phyloP scores from a whole-genome alignment of 768 basidiomycete species.

The Boletus eberwhitei region DNA sequence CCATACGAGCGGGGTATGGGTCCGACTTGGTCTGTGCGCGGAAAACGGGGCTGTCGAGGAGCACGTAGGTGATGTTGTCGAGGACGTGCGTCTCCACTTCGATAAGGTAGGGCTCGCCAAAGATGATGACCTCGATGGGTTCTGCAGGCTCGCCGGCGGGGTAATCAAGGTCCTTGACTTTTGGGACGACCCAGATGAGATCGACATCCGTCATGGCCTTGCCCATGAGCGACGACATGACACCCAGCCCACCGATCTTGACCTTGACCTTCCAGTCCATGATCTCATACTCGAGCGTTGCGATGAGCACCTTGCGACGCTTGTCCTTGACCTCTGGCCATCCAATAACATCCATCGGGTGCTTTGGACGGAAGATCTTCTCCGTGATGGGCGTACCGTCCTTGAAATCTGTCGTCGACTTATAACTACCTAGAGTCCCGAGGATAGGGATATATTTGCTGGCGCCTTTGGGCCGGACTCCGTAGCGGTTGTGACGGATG shows the following conservation, averaged over 20 bases:
- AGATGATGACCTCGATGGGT: slow-evolving; percentile 94
- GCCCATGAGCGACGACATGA: slow-evolving; percentile 97
- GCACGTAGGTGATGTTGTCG: slow-evolving; percentile 94
- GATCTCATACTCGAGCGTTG: slow-evolving; percentile 94
- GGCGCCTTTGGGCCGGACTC: slow-evolving; percentile 67
- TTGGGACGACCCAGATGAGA: slow-evolving; percentile 89
- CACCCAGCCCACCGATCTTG: slow-evolving; percentile 96
- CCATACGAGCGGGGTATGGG: slow-evolving; percentile 96
- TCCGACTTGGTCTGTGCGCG: slow-evolving; percentile 95
- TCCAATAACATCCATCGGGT: slow-evolving; percentile 76
- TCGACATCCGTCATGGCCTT: slow-evolving; percentile 98
- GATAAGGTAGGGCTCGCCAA: slow-evolving; percentile 92
- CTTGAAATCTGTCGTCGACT: slow-evolving; percentile 70
- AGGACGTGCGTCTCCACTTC: slow-evolving; percentile 91
- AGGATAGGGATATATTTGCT: slow-evolving; percentile 89
- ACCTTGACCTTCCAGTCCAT: slow-evolving; percentile 98
- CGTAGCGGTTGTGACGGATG: slow-evolving; percentile 91
- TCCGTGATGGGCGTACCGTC: slow-evolving; percentile 60
- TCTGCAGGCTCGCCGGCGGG: slow-evolving; percentile 89
- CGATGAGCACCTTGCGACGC: slow-evolving; percentile 85
- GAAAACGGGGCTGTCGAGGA: slow-evolving; percentile 94
- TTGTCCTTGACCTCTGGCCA: slow-evolving; percentile 95
- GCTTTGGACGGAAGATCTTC: slow-evolving; percentile 66
- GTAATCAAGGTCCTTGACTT: slow-evolving; percentile 93
- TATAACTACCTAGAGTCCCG: slow-evolving; percentile 55